phyloP scores from a whole-genome alignment of 192 early-diverging fungal genomes.

The Umbelopsis sp. region DNA sequence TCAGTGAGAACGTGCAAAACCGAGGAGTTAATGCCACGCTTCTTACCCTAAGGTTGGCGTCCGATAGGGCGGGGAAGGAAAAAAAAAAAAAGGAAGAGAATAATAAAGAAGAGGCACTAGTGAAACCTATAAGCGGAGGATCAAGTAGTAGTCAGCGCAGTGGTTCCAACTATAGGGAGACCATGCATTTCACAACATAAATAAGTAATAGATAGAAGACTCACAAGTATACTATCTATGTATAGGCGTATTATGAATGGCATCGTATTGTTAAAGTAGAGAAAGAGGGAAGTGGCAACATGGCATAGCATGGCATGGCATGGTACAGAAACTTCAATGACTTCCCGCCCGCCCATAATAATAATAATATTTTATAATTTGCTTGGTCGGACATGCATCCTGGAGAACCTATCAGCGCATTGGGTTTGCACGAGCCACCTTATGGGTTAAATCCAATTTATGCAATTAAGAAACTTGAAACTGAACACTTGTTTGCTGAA shows the following conservation, averaged over 20 bases:
- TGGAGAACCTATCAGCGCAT: neutral
- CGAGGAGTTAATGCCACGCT: constrained; percentile 19
- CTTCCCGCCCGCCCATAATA: neutral
- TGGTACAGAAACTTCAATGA: neutral
- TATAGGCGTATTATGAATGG: too few species aligned
- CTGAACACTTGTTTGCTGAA: too few species aligned
- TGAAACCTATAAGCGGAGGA: constrained; percentile 1
- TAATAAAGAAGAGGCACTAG: constrained; percentile 1
- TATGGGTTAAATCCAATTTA: neutral
- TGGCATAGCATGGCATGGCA: too few species aligned
- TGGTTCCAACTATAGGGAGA: too few species aligned
- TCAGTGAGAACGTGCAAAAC: constrained; percentile 16
- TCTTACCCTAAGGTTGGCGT: constrained; percentile 17
- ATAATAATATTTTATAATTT: neutral
- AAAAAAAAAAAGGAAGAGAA: neutral
- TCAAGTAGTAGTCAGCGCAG: neutral
- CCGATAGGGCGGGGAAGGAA: neutral
- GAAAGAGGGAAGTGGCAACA: too few species aligned
- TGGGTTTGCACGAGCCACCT: constrained; percentile 19
- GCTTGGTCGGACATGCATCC: constrained; percentile 1
- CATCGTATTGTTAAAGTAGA: too few species aligned
- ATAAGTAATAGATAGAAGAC: too few species aligned
- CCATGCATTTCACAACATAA: too few species aligned
- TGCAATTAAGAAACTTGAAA: too few species aligned
- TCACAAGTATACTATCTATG: too few species aligned